Percentiles rank a stretch among this genome's conserved stretches.
phyloP scores from a whole-genome alignment of 176 grass and related monocot species.

The Chloris gayana region DNA sequence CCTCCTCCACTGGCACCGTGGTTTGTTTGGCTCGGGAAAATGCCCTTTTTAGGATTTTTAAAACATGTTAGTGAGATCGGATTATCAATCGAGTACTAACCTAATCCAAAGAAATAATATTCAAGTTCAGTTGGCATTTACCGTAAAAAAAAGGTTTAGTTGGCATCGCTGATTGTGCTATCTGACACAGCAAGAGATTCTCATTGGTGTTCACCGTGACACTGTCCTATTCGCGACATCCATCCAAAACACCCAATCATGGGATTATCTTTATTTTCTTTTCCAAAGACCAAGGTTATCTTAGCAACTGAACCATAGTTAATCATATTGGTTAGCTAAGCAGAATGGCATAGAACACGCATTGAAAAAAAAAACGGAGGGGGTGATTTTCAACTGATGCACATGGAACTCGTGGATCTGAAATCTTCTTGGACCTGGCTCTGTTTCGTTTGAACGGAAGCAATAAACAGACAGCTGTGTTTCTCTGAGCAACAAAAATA shows the following conservation, averaged over 20 bases:
- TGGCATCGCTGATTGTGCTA: too few species aligned
- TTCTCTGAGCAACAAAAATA: neutral
- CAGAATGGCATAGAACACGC: neutral
- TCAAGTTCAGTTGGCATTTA: too few species aligned
- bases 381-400: neutral
- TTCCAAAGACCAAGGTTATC: neutral
- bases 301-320: neutral
- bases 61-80: too few species aligned
- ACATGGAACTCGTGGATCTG: neutral
- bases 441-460: too few species aligned
- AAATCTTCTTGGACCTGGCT: too few species aligned
- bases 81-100: too few species aligned
- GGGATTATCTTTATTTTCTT: neutral
- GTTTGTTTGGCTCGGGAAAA: too few species aligned
- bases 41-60: too few species aligned
- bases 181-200: neutral
- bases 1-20: too few species aligned
- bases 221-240: neutral
- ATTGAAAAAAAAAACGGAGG: neutral
- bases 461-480: neutral
- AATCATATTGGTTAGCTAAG: neutral
- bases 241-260: neutral
- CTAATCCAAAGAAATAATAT: too few species aligned
- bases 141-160: too few species aligned
- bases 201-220: neutral